Evolutionary conservation across 495 filamentous ascomycete genomes (phyloP), one percentile per base, ranked within the genome.

Genomic region (Annulohypoxylon stygium): DNA sequence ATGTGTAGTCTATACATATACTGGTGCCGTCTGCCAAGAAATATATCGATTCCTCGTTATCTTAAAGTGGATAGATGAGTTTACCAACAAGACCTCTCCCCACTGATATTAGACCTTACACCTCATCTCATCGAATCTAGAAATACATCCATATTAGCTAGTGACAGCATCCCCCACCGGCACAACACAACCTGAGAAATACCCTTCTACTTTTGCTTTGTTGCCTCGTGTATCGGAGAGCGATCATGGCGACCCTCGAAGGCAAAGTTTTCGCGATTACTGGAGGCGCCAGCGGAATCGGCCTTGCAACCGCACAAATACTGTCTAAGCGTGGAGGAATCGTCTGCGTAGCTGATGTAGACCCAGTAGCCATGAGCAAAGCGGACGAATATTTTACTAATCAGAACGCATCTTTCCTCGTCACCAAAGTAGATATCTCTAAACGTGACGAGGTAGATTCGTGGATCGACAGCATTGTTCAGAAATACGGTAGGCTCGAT

Each of bases 201-300:
- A 20, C 39, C 10, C 34, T 33, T 53, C 39, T 18, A 43, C 11
- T 6, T 60, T 53, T 14, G 20, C 18, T 48, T 47, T 3, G 34
- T 47, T 34, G 16, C 9, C 36, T 54, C 33, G 2, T 34, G 16
- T 14, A 53, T 54, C 33, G 2, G 16, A 61, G 47, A 47, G 34
- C 16, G 23, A 55, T 47, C 48, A 76, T 65, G 53, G 20, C 77
- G 64, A 74, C 70, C 6, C 69, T 81, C n/a, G 62, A 73, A 7
- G 80, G 77, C 54, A 87, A 84, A 79, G 83, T 88, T 61, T 85
- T 87, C 73, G 84, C 83, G 45, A 73, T 89, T 34, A 89, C 88
- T 25, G 88, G 88, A 50, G 86, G 83, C 11, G 82, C 86, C 1
- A 83, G 80, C 39, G 88, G 88, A 8, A 89, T 89, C 55, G 88